Conservation (phyloP, 176 grass and related monocot genomes). For the Puccinellia tenuiflora region DNA sequence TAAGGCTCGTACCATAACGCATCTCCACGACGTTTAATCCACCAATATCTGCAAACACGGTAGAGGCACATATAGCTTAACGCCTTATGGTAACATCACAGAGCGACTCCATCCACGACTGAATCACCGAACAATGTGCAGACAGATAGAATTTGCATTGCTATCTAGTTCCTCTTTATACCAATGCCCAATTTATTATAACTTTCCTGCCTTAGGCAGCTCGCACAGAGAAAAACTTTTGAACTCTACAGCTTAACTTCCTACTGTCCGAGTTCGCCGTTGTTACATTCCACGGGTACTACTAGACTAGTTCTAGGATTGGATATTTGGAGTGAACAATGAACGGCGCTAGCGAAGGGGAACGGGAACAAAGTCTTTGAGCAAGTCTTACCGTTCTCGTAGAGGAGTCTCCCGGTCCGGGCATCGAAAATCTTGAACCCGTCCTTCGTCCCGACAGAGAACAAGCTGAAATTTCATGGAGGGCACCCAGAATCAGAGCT, state of each 20-base stretch:
- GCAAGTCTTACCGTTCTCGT: constrained; percentile 54
- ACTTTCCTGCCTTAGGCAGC: background rate
- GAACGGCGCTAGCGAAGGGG: background rate
- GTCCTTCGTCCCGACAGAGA: constrained; percentile 68
- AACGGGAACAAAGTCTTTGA: background rate
- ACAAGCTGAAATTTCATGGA: constrained; percentile 47
- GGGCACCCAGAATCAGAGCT: background rate
- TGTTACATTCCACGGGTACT: background rate
- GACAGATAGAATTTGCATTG: background rate
- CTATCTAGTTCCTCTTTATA: background rate
- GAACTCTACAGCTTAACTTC: background rate
- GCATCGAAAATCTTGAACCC: constrained; percentile 93
- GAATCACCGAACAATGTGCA: background rate
- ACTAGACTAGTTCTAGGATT: background rate
- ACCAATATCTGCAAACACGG: constrained; percentile 53
- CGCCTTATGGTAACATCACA: background rate
- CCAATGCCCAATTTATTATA: background rate
- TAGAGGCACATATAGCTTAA: background rate
- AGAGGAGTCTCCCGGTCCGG: constrained; percentile 52
- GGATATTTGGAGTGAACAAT: background rate
- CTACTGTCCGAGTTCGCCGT: background rate
- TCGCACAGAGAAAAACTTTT: background rate
- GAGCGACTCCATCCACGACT: background rate
- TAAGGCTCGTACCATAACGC: constrained; percentile 69
- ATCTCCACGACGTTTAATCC: constrained; percentile 80